phyloP scores from a whole-genome alignment of 2,329 filamentous ascomycete species.

The Pleoardoris graminearum region DNA sequence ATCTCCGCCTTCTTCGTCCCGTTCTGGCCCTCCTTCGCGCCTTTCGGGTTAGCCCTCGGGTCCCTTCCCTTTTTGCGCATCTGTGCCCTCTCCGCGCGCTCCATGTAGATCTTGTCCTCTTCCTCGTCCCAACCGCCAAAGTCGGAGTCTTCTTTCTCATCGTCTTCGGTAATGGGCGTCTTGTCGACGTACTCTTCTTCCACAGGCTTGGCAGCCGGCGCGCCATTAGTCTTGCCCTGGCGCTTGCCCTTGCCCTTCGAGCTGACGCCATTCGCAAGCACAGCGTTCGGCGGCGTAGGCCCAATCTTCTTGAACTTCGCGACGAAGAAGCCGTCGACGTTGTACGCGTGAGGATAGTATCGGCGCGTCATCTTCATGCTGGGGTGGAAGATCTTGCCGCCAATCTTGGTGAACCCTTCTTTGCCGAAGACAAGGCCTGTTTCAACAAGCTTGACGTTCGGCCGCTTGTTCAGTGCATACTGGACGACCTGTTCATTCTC shows the following conservation, averaged over 20 bases:
- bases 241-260: slow-evolving; percentile 42
- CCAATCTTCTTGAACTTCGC: slow-evolving; percentile 95
- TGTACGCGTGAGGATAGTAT: slow-evolving; percentile 45
- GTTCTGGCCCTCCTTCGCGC: slow-evolving; percentile 22
- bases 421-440: slow-evolving; percentile 88
- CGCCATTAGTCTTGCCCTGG: slow-evolving; percentile 38
- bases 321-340: slow-evolving; percentile 95
- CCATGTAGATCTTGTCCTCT: slow-evolving; percentile 54
- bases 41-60: slow-evolving; percentile 42
- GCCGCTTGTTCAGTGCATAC: slow-evolving; percentile 86
- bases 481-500: slow-evolving; percentile 94
- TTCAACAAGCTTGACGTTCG: slow-evolving; percentile 91
- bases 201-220: slow-evolving; percentile 46
- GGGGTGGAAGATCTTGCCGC: slow-evolving; percentile 88
- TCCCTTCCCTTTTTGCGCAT: slow-evolving; percentile 54
- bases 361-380: slow-evolving; percentile 64
- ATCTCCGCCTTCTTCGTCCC: slow-evolving; percentile 8
- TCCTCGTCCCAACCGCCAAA: slow-evolving; percentile 57
- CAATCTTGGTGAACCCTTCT: slow-evolving; percentile 87
- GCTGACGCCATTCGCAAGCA: slow-evolving; percentile 36
- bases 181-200: slow-evolving; percentile 63
- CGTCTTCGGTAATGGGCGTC: slow-evolving; percentile 63
- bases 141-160: slow-evolving; percentile 42
- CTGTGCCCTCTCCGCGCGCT: slow-evolving; percentile 48
- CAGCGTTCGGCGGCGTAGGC: slow-evolving; percentile 67